Evolutionary conservation across 192 early-diverging fungal genomes (phyloP).

Genomic region (Pecoramyces ruminantium): DNA sequence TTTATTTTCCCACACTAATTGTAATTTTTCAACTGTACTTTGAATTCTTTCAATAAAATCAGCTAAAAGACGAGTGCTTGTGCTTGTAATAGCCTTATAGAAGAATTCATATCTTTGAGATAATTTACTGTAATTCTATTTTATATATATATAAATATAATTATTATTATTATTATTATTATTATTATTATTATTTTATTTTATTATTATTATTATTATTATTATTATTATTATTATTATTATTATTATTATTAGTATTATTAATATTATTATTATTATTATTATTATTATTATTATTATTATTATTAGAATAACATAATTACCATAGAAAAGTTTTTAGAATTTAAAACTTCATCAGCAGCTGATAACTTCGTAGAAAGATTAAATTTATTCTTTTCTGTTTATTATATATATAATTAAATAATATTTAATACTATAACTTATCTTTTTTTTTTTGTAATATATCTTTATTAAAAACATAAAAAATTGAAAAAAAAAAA

Average conservation of each 20-base stretch:
- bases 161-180: not conserved
- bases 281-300: no score
- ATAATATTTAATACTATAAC: no score
- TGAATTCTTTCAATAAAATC: not conserved
- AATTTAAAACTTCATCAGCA: not conserved
- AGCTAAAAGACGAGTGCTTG: not conserved
- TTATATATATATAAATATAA: not conserved
- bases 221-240: no score
- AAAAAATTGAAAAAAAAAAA: no score
- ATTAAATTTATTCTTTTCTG: not conserved
- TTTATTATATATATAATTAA: no score
- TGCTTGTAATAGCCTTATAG: not conserved
- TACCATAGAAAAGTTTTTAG: not conserved
- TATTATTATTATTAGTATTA: no score
- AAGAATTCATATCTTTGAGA: not conserved
- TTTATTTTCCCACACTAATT: not conserved
- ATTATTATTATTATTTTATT: no score
- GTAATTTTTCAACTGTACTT: not conserved
- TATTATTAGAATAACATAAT: no score
- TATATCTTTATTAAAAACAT: no score
- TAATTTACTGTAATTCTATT: not conserved
- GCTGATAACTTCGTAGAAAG: not conserved
- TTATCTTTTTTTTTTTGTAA: no score
- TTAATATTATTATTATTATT: no score
- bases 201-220: no score